Conservation (phyloP, 306 rosid genomes). For the Purshia tridentata region DNA sequence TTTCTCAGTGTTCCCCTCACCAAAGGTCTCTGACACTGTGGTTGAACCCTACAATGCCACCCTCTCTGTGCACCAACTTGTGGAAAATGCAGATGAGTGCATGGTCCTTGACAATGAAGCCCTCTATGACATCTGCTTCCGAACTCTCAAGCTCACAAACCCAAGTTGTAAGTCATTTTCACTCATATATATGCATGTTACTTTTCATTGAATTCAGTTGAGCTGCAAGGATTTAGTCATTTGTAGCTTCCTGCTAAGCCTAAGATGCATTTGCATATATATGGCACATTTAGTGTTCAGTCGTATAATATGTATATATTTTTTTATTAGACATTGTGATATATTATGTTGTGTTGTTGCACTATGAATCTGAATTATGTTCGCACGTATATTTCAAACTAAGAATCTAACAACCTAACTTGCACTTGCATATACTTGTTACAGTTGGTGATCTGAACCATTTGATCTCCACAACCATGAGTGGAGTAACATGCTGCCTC, state of each 20-base stretch:
- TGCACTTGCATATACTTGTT: constrained; percentile 1
- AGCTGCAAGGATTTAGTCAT: neutral
- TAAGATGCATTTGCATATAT: neutral
- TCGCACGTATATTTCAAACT: no score
- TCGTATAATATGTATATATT: neutral
- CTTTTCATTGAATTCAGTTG: no score
- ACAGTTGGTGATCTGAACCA: constrained; percentile 93
- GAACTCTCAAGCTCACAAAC: constrained; percentile 90
- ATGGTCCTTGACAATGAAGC: constrained; percentile 93
- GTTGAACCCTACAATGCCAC: constrained; percentile 94
- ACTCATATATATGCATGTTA: neutral
- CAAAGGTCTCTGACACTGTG: constrained; percentile 85
- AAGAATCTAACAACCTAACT: neutral
- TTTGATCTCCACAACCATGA: constrained; percentile 90
- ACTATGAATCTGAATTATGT: no score
- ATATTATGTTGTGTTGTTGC: neutral
- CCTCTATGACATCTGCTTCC: constrained; percentile 84
- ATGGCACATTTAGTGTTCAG: neutral
- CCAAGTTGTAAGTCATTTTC: constrained; percentile 66
- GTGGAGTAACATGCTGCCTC: constrained; percentile 91
- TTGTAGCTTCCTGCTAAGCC: neutral
- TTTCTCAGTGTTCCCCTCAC: constrained; percentile 85
- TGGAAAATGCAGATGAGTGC: constrained; percentile 90
- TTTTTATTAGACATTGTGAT: neutral
- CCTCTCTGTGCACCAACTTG: constrained; percentile 82